Conservation (phyloP, 257 asterid species). For the Fraxinus excelsior region DNA sequence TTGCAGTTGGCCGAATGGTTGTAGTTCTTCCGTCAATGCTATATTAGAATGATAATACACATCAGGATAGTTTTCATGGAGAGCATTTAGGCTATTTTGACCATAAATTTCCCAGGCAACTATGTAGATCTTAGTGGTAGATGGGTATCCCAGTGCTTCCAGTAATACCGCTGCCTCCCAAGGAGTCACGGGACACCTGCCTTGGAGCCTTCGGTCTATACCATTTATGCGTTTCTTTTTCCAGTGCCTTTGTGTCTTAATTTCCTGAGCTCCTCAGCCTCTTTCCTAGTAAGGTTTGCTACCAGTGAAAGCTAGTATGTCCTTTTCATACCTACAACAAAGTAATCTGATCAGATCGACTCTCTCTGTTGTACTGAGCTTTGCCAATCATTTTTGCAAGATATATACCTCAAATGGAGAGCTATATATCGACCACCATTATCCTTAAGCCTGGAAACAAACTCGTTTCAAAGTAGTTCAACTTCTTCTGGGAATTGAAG, state of each 20-base stretch:
- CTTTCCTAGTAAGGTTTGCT: constrained; percentile 69
- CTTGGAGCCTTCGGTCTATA: constrained; percentile 58
- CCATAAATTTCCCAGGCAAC: constrained; percentile 95
- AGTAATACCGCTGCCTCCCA: constrained; percentile 82
- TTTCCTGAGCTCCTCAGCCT: constrained; percentile 74
- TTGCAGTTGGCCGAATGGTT: constrained; percentile 55
- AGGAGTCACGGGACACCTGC: constrained; percentile 96
- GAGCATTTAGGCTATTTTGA: constrained; percentile 65
- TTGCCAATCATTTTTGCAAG: neutral
- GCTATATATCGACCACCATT: constrained; percentile 77
- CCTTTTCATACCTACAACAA: constrained; percentile 77
- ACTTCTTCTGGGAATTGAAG: constrained; percentile 71
- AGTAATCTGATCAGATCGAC: neutral
- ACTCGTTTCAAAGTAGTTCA: constrained; percentile 60
- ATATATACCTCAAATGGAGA: constrained; percentile 75
- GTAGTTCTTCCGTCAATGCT: constrained; percentile 65
- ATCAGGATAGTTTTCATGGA: constrained; percentile 66
- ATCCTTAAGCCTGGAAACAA: constrained; percentile 63
- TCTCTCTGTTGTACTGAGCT: neutral
- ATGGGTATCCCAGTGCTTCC: constrained; percentile 91
- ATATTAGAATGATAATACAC: constrained; percentile 86
- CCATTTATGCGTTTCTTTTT: constrained; percentile 88
- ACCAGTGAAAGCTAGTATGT: constrained; percentile 97
- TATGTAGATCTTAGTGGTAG: constrained; percentile 70
- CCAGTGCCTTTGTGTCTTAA: constrained; percentile 90